Evolutionary conservation across 768 basidiomycete genomes (phyloP), one percentile per base, ranked within the genome.

Genomic region (Auriscalpium vulgare): DNA sequence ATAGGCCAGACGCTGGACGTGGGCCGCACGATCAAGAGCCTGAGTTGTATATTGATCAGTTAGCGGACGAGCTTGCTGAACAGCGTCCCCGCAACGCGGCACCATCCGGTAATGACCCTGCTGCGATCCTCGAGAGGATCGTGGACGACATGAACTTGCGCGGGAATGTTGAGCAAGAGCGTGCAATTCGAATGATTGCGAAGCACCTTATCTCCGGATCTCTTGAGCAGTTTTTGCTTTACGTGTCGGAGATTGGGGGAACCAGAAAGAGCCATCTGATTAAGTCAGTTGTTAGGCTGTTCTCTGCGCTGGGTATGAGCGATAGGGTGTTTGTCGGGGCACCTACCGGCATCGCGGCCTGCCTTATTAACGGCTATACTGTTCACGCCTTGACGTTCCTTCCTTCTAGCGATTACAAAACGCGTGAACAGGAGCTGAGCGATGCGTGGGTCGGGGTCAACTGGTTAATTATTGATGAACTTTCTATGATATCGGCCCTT

Each of bases 191-290:
- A 13, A 43, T 43, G 13, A 17, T 43, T 43, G n/a, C 40, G 7
- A 43, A 13, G 2, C 40, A 11, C n/a, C 3, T 43, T 7, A 29
- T 29, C 23, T 2, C 23, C 5, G 23, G 23, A 5, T 29, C 23
- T 29, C 5, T 29, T 2, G 23, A 29, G 2, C 67, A 68, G 37
- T 35, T 70, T 9, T 37, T 62, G 6, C 65, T 70, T 65, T 63
- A 68, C n/a, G 57, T 72, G 1, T 59, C 65, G 1, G 69, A 66
- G 0, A 61, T 66, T 1, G 69, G 68, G 0, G 69, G 69, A 11
- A 69, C 70, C 0, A 67, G 69, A 0, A 71, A 70, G 54, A 67
- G 64, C 0, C 65, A 69, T 53, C 57, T 70, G 3, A 61, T 71
- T 0, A 58, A 62, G n/a, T 49, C 65, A 1, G 54, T 72, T 4